These are phyloP conservation scores for Metschnikowia rubicola DNA, from an alignment of 805 yeast genomes.

Conservation along the genomic window DNA sequence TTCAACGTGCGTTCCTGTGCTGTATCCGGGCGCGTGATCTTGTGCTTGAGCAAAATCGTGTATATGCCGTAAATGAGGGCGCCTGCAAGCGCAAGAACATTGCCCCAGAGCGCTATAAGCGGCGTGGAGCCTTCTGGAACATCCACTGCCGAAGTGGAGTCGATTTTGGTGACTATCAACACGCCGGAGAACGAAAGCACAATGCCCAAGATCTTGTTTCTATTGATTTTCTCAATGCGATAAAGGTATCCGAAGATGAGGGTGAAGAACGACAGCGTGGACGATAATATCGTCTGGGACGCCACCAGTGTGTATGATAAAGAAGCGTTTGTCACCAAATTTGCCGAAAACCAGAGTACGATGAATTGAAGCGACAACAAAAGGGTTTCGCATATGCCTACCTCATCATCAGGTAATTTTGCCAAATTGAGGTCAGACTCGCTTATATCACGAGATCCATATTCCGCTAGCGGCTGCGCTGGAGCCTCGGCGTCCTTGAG, in stretches of 20 bases:
- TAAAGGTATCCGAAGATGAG: conserved; percentile 73
- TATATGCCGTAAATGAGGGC: conserved; percentile 91
- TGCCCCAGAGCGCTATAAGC: conserved; percentile 54
- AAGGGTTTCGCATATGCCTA: conserved; percentile 58
- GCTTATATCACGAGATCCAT: conserved; percentile 13
- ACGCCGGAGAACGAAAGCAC: conserved; percentile 75
- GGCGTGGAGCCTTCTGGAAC: conserved; percentile 12
- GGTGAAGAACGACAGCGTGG: conserved; percentile 93
- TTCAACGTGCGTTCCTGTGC: conserved; percentile 72
- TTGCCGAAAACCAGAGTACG: conserved; percentile 85
- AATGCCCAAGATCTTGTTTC: conserved; percentile 65
- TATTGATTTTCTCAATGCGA: conserved; percentile 65
- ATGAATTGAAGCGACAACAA: conserved; percentile 77
- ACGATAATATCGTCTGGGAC: conserved; percentile 86
- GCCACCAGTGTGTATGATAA: conserved; percentile 88
- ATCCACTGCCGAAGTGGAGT: conserved; percentile 32
- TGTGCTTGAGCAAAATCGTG: conserved; percentile 75
- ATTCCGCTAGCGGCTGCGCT: conserved; percentile 6
- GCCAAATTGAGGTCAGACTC: conserved; percentile 1
- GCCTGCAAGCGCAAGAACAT: conserved; percentile 73
- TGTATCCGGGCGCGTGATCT: conserved; percentile 42
- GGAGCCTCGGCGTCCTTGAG: conserved; percentile 2
- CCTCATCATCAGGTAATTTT: conserved; percentile 25
- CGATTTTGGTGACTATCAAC: conserved; percentile 69
- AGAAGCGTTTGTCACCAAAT: conserved; percentile 80